Percentiles rank a stretch among this genome's conserved stretches.
phyloP scores from a whole-genome alignment of 805 yeast genomes.

The Yarrowia sp. region DNA sequence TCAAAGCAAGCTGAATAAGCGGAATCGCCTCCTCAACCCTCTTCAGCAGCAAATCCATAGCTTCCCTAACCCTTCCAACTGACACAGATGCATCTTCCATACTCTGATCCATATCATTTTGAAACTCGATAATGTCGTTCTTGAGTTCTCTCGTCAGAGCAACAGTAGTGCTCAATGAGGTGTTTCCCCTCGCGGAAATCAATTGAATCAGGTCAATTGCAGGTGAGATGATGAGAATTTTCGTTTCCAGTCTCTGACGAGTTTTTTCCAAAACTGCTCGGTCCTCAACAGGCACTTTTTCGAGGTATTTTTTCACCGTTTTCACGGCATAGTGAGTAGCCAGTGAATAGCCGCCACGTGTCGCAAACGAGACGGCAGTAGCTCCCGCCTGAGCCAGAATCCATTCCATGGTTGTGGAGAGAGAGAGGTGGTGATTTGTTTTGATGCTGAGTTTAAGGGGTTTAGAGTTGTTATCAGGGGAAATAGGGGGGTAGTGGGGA shows the following conservation, averaged over 20 bases:
- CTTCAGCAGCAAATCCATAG: slow-evolving; percentile 48
- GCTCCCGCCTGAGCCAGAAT: slow-evolving; percentile 57
- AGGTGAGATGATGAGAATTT: slow-evolving; percentile 58
- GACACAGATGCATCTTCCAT: slow-evolving; percentile 35
- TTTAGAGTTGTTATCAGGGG: slow-evolving; percentile 17
- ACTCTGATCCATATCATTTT: slow-evolving; percentile 39
- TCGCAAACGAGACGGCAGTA: slow-evolving; percentile 77
- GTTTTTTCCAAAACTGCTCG: slow-evolving; percentile 45
- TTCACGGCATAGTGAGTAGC: slow-evolving; percentile 73
- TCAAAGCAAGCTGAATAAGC: slow-evolving; percentile 58
- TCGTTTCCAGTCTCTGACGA: slow-evolving; percentile 50
- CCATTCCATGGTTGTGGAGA: slow-evolving; percentile 16
- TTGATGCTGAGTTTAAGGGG: neutral
- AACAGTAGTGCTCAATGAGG: slow-evolving; percentile 50
- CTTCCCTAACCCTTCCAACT: slow-evolving; percentile 48
- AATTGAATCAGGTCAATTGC: slow-evolving; percentile 67
- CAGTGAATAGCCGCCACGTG: slow-evolving; percentile 68
- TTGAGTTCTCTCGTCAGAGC: slow-evolving; percentile 55
- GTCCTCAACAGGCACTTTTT: slow-evolving; percentile 51
- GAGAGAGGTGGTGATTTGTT: neutral
- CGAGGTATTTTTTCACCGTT: slow-evolving; percentile 57
- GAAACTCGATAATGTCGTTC: slow-evolving; percentile 57
- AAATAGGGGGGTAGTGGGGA: neutral
- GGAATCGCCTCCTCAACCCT: slow-evolving; percentile 71
- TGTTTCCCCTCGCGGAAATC: slow-evolving; percentile 41